Evolutionary conservation across 179 eudicot species (phyloP), one percentile per base, ranked within the genome.

Genomic region (Spergularia azorica): DNA sequence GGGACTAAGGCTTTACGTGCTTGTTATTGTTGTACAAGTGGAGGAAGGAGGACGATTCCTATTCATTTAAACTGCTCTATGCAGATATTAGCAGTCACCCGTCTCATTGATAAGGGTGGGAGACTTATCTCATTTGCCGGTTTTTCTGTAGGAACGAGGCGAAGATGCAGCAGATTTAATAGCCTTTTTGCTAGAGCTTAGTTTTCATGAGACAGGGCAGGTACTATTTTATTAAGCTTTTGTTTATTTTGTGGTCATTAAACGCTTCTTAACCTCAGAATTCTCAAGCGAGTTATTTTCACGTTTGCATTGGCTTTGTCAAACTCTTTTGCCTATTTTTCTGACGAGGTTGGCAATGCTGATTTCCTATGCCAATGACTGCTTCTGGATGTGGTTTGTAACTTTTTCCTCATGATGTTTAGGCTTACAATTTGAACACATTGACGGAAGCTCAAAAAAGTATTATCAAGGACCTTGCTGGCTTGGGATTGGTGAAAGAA

Each of bases 141-240:
- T 70, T 81, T 76, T 84, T 71, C 46, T 84, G 86, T 79, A 95
- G 99, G 99, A 93, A 70, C 89, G 87, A 52, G 94, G 94, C 67
- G 85, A 91, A 72, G 99, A 93, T 74, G 86, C 99, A 69, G 92
- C 97, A 56, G 91, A 90, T 84, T 82, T 95, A 65, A 95, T 95
- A 64, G 90, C 97, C 58, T 95, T 95, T 83, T 81, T 95, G 77
- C 87, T 95, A 81, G 99, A 95, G 88, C 97, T 95, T 79, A 95
- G 99, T 83, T 95, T 95, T 83, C 99, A 95, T 79, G 94, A 90
- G 74, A 88, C 89, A 17, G 99, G 99, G 61, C 91, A 93, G 99
- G 99, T 95, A 93, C 67, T 63, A 17, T 57, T 6, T 12, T 61
- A 48, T 64, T 14, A 16, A 51, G 39, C 54, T 50, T 39, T 17